Base-by-base conservation (phyloP, 768 basidiomycete species). In the Sporobolomyces pararoseus region DNA sequence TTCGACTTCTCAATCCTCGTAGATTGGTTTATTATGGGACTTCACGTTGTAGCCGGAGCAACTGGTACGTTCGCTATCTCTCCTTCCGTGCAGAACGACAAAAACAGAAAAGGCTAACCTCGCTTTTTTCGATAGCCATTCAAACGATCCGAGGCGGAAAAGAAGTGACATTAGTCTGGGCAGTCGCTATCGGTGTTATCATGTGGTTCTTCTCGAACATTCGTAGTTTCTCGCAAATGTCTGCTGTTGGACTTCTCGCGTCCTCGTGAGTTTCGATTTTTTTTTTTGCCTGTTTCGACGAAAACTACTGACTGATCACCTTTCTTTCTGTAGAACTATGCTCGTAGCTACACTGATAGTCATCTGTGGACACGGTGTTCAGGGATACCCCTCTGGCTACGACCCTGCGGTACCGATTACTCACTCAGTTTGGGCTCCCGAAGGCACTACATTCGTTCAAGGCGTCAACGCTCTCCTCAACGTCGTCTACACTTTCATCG, bases 11-110 rank as follows among this genome's bases (percentile, higher is more conserved):
- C 7, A 25, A 16, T 23, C n/a, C n/a, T n/a, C n/a, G n/a, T n/a
- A n/a, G 32, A 84, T 84, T 75, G 83, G 82, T 25, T 84, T 84
- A 84, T 84, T 47, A 83, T 83, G 80, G 84, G 83, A 79, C 70
- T 75, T 0, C 72, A 71, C 34, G 81, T 82, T 67, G 78, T 84
- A 13, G 82, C 84, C 25, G 83, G 83, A 14, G 81, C 83, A 3
- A 79, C 81, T 47, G 79, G 83, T 2, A 46, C 25, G 58, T 57
- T 27, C n/a, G n/a, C n/a, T n/a, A n/a, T n/a, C n/a, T n/a, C n/a
- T 52, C 49, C 49, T 52, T 27, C 51, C 7, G 17, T 78, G 83
- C 21, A 55, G 83, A 77, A 84, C 46, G 46, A 47, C 83, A 0
- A 12, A 51, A 51, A n/a, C 50, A n/a, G n/a, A n/a, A n/a, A n/a